Evolutionary conservation across 1,284 basidiomycete genomes (phyloP).

Genomic region (Pascua sp.): DNA sequence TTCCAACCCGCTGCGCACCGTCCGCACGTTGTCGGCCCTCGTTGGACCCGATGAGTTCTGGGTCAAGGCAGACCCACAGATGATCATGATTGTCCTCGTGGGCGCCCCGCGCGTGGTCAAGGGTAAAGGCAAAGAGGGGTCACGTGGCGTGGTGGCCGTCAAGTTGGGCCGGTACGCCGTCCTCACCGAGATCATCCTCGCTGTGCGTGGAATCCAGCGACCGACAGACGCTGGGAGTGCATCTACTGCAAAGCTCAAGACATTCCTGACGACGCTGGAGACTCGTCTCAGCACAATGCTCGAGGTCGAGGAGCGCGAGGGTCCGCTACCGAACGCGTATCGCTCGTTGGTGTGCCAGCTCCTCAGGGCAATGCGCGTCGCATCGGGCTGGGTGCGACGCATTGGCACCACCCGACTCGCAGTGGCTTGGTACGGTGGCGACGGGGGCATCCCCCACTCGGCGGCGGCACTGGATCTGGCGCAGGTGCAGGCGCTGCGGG

Average conservation of each 20-base stretch:
- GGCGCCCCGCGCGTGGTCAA: conserved; percentile 35
- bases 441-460: background rate
- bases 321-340: conserved; percentile 26
- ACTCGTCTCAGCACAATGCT: conserved; percentile 59
- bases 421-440: conserved; percentile 9
- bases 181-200: conserved; percentile 61
- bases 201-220: conserved; percentile 38
- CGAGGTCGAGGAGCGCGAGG: conserved; percentile 57
- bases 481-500: conserved; percentile 1
- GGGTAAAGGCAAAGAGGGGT: conserved; percentile 42
- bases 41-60: conserved; percentile 59
- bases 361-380: conserved; percentile 22
- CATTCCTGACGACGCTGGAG: conserved; percentile 61
- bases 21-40: conserved; percentile 57
- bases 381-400: conserved; percentile 11
- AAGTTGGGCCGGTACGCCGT: conserved; percentile 65
- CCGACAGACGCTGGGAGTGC: background rate
- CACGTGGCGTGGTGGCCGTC: conserved; percentile 51
- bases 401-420: conserved; percentile 10
- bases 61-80: conserved; percentile 64
- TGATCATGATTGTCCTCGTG: conserved; percentile 65
- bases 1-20: conserved; percentile 58
- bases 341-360: conserved; percentile 30
- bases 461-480: background rate
- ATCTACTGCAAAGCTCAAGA: background rate